Evolutionary conservation across 139 green algal species (phyloP), one percentile per base, ranked within the genome.

Genomic region (Chlamydomonas sp.): DNA sequence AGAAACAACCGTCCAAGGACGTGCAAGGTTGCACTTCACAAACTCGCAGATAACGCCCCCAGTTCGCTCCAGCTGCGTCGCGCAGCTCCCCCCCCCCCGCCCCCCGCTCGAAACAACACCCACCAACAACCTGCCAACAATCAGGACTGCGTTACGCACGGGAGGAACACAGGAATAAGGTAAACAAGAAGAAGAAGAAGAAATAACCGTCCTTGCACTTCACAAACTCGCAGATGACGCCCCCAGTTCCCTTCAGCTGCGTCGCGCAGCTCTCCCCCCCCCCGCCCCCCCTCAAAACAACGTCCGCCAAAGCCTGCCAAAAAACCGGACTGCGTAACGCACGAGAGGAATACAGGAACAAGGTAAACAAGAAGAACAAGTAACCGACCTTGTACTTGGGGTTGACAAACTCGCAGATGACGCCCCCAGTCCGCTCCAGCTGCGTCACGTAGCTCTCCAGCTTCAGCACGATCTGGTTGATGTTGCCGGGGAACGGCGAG

Each of bases 391-490:
- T 88, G 73, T 92, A 94, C 82, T 99, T 99, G 57, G 95, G 95
- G 78, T 99, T 99, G 35, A 99, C 91, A 83, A 99, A 99, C 84
- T 99, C 95, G 10, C 78, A 78, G 67, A 99, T 96, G 38, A 94
- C 63, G 58, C 95, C 95, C 29, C 84, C 76, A 3, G 88, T 92
- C 24, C 74, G 71, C 4, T 82, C 39, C 50, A 97, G 81, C 80
- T 90, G 79, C 24, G 79, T 47, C 10, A 74, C 68, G 72, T 98
- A 98, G 3, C 71, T 76, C 33, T 75, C 70, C 69, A 97, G 76
- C 74, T 88, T 89, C 26, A 98, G 58, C 58, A 98, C 82, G 24
- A 98, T 80, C 86, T 97, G 90, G 73, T 97, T 97, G 84, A 97
- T 96, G 84, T 97, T 97, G 72, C 91, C 90, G 22, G 94, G 94